Conservation (phyloP, 2,329 filamentous ascomycete genomes). For the Fusarium oligoseptatum region DNA sequence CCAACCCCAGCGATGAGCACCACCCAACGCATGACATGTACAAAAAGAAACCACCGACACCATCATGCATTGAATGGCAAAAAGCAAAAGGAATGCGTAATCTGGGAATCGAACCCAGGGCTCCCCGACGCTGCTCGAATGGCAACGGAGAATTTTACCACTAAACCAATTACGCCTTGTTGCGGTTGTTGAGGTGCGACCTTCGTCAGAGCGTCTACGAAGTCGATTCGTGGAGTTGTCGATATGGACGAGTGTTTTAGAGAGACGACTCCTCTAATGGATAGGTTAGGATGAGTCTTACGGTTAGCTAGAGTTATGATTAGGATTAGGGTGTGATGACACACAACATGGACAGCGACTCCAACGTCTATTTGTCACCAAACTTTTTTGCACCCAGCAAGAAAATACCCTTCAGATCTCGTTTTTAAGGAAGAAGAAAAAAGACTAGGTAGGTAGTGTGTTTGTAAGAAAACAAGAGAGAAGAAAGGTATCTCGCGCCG, state of each 20-base stretch:
- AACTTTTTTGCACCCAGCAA: neutral
- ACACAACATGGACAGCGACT: neutral
- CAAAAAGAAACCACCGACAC: neutral
- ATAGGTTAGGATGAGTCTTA: too few species aligned
- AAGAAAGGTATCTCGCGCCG: slow-evolving; percentile 40
- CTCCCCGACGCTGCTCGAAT: neutral
- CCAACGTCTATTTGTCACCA: slow-evolving; percentile 20
- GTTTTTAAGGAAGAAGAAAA: slow-evolving; percentile 11
- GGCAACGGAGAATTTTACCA: slow-evolving; percentile 1
- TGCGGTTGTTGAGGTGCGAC: neutral
- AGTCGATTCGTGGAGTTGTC: neutral
- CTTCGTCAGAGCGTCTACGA: neutral
- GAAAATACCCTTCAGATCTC: slow-evolving; percentile 6
- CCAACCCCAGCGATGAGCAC: neutral
- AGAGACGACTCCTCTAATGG: too few species aligned
- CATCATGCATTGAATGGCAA: neutral
- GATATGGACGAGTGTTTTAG: neutral
- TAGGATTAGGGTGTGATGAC: too few species aligned
- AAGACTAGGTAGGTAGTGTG: slow-evolving; percentile 10
- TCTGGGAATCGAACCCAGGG: slow-evolving; percentile 1
- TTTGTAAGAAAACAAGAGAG: slow-evolving; percentile 31
- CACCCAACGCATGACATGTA: too few species aligned
- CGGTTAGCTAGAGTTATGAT: too few species aligned
- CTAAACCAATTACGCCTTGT: neutral
- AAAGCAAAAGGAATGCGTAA: slow-evolving; percentile 4